Conservation (phyloP, 2,329 filamentous ascomycete species). For the Ascochyta rabiei region DNA sequence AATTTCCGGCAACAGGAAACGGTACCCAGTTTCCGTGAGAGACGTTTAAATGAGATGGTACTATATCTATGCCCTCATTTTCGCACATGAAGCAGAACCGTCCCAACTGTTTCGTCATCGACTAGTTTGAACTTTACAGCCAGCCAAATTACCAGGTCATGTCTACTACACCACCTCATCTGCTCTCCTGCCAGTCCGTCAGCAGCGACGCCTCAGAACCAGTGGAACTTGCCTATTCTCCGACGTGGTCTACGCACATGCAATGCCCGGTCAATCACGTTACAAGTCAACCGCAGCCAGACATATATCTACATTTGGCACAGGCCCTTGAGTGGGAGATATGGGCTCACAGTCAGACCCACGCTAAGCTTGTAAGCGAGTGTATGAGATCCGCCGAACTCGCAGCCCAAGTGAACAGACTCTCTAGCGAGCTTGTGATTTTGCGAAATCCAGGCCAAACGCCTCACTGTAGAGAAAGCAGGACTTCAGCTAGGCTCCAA, state of each 20-base stretch:
- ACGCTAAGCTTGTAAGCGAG: not conserved
- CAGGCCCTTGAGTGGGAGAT: not conserved
- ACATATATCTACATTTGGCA: not conserved
- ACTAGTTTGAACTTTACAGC: not conserved
- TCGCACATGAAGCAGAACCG: not conserved
- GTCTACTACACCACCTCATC: not conserved
- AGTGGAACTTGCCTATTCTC: not conserved
- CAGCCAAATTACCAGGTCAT: not conserved
- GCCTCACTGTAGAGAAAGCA: not conserved
- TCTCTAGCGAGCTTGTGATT: not conserved
- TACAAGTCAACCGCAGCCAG: not conserved
- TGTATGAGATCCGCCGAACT: not conserved
- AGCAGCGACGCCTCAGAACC: not conserved
- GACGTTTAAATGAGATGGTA: no score
- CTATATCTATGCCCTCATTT: not conserved
- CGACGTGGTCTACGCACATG: not conserved
- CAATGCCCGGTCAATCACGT: not conserved
- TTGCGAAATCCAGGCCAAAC: not conserved
- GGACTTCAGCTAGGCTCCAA: not conserved
- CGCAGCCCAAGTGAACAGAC: not conserved
- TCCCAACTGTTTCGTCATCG: no score
- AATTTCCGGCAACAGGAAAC: no score
- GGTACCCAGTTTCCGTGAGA: no score
- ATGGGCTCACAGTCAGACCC: not conserved
- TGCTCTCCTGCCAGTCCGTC: not conserved